Conservation (phyloP, 2,329 filamentous ascomycete species). For the Trichophyton equinum region DNA sequence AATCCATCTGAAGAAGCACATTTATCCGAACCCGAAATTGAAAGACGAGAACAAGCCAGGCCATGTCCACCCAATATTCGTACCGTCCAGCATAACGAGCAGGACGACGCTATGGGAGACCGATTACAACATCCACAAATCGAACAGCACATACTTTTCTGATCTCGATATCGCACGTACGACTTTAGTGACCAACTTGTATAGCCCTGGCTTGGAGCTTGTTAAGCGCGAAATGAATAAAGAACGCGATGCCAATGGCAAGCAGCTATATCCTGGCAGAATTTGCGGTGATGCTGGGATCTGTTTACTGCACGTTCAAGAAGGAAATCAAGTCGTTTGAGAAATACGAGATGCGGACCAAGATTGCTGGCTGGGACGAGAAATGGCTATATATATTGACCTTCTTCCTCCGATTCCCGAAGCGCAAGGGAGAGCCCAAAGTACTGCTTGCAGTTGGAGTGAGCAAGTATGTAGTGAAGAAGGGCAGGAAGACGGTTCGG, state of each 20-base stretch:
- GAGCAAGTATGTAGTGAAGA: slow-evolving; percentile 72
- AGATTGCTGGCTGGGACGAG: slow-evolving; percentile 60
- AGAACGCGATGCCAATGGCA: slow-evolving; percentile 37
- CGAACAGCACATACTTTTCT: slow-evolving; percentile 73
- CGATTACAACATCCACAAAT: slow-evolving; percentile 78
- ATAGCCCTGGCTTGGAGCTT: slow-evolving; percentile 45
- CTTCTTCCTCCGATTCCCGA: slow-evolving; percentile 50
- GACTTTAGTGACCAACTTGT: slow-evolving; percentile 60
- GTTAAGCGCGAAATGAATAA: slow-evolving; percentile 42
- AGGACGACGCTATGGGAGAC: slow-evolving; percentile 62
- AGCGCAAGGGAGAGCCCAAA: slow-evolving; percentile 41
- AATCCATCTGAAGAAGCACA: slow-evolving; percentile 37
- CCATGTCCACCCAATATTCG: slow-evolving; percentile 53
- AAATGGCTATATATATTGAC: slow-evolving; percentile 72
- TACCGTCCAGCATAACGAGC: slow-evolving; percentile 53
- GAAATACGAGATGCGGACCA: slow-evolving; percentile 60
- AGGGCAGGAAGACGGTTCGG: slow-evolving; percentile 69
- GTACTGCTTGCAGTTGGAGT: slow-evolving; percentile 59
- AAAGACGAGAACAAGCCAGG: slow-evolving; percentile 23
- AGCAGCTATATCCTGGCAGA: slow-evolving; percentile 31
- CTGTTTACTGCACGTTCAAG: slow-evolving; percentile 61
- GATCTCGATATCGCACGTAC: slow-evolving; percentile 76
- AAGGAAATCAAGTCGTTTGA: slow-evolving; percentile 58
- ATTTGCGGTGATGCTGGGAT: slow-evolving; percentile 59
- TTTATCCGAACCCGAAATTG: slow-evolving; percentile 31